Evolutionary conservation across 257 asterid species (phyloP).

Genomic region (Asclepias syriaca): DNA sequence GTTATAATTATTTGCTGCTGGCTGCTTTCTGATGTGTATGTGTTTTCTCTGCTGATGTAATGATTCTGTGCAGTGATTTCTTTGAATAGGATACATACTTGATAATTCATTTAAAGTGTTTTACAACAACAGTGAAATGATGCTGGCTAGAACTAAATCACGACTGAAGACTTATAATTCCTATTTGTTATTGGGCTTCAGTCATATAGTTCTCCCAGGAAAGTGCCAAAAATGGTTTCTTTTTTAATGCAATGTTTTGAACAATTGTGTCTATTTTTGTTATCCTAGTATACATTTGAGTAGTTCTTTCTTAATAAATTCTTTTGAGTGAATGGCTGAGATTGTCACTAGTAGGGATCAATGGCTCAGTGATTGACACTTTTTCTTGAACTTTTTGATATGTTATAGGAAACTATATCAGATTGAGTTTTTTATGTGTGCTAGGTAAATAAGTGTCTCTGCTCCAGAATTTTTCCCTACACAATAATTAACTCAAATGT

Average conservation of each 20-base stretch:
- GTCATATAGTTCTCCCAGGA: background rate
- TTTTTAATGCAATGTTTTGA: background rate
- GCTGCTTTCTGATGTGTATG: background rate
- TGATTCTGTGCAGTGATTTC: background rate
- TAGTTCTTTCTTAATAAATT: background rate
- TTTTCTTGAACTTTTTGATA: background rate
- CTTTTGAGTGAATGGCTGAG: background rate
- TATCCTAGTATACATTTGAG: background rate
- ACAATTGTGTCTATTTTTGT: background rate
- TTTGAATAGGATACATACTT: background rate
- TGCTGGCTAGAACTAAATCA: background rate
- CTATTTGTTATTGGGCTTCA: background rate
- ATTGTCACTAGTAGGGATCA: background rate
- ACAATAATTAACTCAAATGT: background rate
- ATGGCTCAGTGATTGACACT: background rate
- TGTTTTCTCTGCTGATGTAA: constrained; percentile 3
- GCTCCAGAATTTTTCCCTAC: background rate
- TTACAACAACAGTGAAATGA: background rate
- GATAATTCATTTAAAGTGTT: background rate
- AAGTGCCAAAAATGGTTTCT: background rate
- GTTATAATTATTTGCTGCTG: constrained; percentile 7
- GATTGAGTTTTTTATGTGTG: background rate
- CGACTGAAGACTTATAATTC: background rate
- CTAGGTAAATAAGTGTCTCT: background rate
- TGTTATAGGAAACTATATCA: background rate